These are phyloP conservation scores for Lactarius indigo DNA, from an alignment of 768 basidiomycete species.

Conservation along the genomic window DNA sequence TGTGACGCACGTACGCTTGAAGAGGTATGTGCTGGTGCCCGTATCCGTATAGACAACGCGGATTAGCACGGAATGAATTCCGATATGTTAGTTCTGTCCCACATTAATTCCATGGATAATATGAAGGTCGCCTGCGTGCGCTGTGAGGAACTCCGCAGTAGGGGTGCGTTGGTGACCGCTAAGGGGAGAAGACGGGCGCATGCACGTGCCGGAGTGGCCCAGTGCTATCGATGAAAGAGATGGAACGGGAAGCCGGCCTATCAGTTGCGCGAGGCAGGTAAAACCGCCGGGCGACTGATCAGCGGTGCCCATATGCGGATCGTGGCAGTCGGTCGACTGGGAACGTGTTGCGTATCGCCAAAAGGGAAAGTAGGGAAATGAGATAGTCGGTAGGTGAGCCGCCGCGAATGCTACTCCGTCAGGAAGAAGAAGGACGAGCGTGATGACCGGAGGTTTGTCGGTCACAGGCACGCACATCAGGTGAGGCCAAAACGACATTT, in stretches of 20 bases:
- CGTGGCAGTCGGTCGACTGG: not conserved
- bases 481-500: conserved; percentile 14
- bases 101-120: conserved; percentile 15
- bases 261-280: not conserved
- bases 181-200: not conserved
- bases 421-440: conserved; percentile 3
- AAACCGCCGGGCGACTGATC: conserved; percentile 5
- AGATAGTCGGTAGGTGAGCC: conserved; percentile 16
- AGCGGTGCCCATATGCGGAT: conserved; percentile 6
- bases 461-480: conserved; percentile 20
- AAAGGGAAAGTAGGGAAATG: conserved; percentile 1
- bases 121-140: not conserved
- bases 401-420: not conserved
- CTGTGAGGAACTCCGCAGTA: conserved; percentile 10
- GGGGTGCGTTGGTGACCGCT: not conserved
- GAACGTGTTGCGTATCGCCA: not conserved
- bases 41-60: not conserved
- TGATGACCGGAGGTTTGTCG: conserved; percentile 11
- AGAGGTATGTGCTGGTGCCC: not conserved
- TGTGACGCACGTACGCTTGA: not conserved
- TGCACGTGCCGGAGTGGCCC: conserved; percentile 6
- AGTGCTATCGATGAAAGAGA: conserved; percentile 14
- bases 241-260: conserved; percentile 17
- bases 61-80: not conserved
- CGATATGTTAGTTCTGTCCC: conserved; percentile 11